A percentile compares a stretch with the other conserved stretches of the same genome.
These are phyloP conservation scores for Termitomyces sp. DNA, from an alignment of 768 basidiomycete species.

Conservation along the genomic window DNA sequence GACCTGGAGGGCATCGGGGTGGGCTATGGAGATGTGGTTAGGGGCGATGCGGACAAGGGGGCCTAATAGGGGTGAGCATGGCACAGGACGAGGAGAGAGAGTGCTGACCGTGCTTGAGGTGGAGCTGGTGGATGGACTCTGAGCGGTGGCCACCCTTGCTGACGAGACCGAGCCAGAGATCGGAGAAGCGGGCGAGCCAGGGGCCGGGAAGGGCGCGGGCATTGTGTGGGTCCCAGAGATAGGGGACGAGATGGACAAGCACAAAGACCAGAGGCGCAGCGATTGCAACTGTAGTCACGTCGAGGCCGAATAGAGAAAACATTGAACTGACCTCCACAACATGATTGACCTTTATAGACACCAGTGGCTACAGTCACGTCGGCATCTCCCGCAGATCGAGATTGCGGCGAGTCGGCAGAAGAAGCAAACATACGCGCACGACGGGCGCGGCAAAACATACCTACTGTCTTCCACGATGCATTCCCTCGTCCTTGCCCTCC, in stretches of 20 bases:
- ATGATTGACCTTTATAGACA: not conserved
- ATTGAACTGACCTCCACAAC: not conserved
- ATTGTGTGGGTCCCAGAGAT: constrained; percentile 52
- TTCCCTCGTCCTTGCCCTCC: not conserved
- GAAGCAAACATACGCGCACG: not conserved
- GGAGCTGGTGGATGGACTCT: constrained; percentile 67
- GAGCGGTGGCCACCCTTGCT: constrained; percentile 69
- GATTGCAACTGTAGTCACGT: constrained; percentile 17
- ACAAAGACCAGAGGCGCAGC: constrained; percentile 24
- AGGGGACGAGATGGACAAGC: constrained; percentile 40
- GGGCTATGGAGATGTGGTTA: constrained; percentile 71
- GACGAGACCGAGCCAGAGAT: constrained; percentile 67
- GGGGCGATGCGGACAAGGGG: constrained; percentile 69
- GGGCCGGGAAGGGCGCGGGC: constrained; percentile 67
- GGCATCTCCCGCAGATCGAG: not conserved
- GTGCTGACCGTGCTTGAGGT: constrained; percentile 63
- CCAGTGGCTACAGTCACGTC: not conserved
- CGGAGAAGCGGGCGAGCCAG: constrained; percentile 63
- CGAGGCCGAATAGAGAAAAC: constrained; percentile 8
- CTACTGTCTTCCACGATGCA: not conserved
- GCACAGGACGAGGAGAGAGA: not conserved
- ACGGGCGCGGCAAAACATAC: not conserved
- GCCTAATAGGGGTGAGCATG: constrained; percentile 29
- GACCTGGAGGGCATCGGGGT: constrained; percentile 68
- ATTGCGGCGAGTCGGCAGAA: no score